Percentiles rank a stretch among this genome's conserved stretches.
These are phyloP conservation scores for Tilletia setariae DNA, from an alignment of 1,284 basidiomycete species.

Conservation along the genomic window DNA sequence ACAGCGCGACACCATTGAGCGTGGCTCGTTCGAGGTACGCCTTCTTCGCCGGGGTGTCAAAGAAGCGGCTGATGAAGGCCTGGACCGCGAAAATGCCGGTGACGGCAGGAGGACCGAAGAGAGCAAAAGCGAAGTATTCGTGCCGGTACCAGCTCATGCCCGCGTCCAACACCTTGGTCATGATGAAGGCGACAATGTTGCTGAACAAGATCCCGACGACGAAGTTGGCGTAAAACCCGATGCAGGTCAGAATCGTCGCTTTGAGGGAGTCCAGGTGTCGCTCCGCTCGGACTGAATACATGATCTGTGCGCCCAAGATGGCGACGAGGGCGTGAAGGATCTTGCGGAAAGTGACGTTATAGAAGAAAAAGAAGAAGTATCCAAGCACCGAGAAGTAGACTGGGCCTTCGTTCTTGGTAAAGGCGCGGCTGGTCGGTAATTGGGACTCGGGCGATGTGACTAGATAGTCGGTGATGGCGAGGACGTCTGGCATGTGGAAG, in stretches of 20 bases:
- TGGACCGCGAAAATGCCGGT: conserved; percentile 64
- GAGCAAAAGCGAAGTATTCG: conserved; percentile 67
- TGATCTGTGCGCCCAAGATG: conserved; percentile 33
- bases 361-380: conserved; percentile 57
- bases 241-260: conserved; percentile 35
- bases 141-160: conserved; percentile 59
- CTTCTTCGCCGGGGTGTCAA: conserved; percentile 55
- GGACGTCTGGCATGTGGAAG: conserved; percentile 55
- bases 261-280: conserved; percentile 31
- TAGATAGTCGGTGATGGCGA: conserved; percentile 78
- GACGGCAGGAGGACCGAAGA: conserved; percentile 72
- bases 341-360: conserved; percentile 57
- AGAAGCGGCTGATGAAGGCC: conserved; percentile 63
- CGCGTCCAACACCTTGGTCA: conserved; percentile 67
- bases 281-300: conserved; percentile 53
- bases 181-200: conserved; percentile 71
- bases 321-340: conserved; percentile 42
- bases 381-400: conserved; percentile 63
- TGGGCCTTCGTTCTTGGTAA: conserved; percentile 60
- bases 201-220: conserved; percentile 62
- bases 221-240: conserved; percentile 43
- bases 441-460: conserved; percentile 57
- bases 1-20: conserved; percentile 21
- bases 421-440: conserved; percentile 32
- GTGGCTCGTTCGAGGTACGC: conserved; percentile 49